Evolutionary conservation across 768 basidiomycete genomes (phyloP).

Genomic region (Macrolepiota fuliginosa): DNA sequence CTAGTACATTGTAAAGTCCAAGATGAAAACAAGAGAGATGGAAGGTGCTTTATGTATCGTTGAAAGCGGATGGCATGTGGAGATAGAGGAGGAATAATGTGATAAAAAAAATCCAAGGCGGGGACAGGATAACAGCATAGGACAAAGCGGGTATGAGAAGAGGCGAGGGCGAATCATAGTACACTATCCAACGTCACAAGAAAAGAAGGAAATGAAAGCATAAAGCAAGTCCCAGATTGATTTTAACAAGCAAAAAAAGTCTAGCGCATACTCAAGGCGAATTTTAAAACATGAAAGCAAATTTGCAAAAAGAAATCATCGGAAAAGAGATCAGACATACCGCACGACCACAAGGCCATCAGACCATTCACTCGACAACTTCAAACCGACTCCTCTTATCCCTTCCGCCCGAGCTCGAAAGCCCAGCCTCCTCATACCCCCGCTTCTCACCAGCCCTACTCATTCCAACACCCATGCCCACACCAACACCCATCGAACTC

Average conservation of each 20-base stretch:
- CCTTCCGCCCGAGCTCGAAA: constrained; percentile 24
- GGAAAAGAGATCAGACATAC: background rate
- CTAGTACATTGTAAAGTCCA: background rate
- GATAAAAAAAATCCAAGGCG: background rate
- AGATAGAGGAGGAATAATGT: background rate
- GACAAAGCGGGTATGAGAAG: background rate
- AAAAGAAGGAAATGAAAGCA: background rate
- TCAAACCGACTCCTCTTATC: constrained; percentile 63
- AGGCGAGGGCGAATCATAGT: background rate
- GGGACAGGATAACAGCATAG: background rate
- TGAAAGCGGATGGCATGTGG: background rate
- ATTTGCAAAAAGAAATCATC: background rate
- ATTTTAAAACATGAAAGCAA: too few species aligned
- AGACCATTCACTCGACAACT: constrained; percentile 44
- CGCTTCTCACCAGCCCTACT: constrained; percentile 9
- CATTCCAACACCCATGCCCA: constrained; percentile 25
- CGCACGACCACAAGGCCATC: background rate
- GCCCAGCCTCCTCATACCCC: constrained; percentile 13
- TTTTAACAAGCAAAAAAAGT: background rate
- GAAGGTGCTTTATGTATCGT: background rate
- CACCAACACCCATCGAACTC: background rate
- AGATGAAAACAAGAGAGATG: background rate
- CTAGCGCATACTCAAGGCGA: too few species aligned
- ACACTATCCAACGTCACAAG: background rate
- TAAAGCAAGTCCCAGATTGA: background rate